Evolutionary conservation across 1,284 basidiomycete species (phyloP).

Genomic region (Malassezia obtusa): DNA sequence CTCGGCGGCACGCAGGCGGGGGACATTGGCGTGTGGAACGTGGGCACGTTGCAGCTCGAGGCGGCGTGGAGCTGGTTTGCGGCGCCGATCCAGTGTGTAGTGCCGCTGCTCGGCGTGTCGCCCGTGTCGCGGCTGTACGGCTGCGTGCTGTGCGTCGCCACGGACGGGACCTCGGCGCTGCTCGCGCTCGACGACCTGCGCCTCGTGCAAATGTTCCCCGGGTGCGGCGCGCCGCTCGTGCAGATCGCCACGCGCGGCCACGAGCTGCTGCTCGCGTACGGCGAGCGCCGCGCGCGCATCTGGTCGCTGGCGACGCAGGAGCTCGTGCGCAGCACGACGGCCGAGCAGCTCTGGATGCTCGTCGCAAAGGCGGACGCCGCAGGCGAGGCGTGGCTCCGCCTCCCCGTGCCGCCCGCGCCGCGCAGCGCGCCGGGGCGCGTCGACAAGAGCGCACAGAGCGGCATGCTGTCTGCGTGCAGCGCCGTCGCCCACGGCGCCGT

Average conservation of each 20-base stretch:
- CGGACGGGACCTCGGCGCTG: conserved; percentile 71
- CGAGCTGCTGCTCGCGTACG: conserved; percentile 68
- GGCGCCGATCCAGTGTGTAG: conserved; percentile 56
- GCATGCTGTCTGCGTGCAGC: conserved; percentile 26
- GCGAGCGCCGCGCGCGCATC: conserved; percentile 64
- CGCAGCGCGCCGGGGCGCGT: conserved; percentile 18
- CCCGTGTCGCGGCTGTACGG: conserved; percentile 59
- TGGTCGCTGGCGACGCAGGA: conserved; percentile 82
- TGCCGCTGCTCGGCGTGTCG: conserved; percentile 54
- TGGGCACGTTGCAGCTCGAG: conserved; percentile 57
- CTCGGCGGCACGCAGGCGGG: conserved; percentile 20
- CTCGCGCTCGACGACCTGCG: conserved; percentile 60
- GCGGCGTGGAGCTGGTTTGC: conserved; percentile 64
- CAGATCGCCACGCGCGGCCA: conserved; percentile 60
- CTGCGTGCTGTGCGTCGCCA: conserved; percentile 63
- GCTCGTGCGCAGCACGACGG: conserved; percentile 69
- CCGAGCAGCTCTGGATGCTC: conserved; percentile 67
- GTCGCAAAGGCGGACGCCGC: conserved; percentile 52
- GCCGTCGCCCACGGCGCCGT: conserved; percentile 20
- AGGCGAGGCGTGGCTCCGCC: conserved; percentile 2
- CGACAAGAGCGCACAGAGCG: conserved; percentile 15
- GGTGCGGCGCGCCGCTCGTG: conserved; percentile 55
- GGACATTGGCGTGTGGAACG: conserved; percentile 53
- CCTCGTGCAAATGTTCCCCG: conserved; percentile 69
- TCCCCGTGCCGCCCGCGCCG: conserved; percentile 21